Evolutionary conservation across 257 asterid species (phyloP), one percentile per base, ranked within the genome.

Genomic region (Anisodus tanguticus): DNA sequence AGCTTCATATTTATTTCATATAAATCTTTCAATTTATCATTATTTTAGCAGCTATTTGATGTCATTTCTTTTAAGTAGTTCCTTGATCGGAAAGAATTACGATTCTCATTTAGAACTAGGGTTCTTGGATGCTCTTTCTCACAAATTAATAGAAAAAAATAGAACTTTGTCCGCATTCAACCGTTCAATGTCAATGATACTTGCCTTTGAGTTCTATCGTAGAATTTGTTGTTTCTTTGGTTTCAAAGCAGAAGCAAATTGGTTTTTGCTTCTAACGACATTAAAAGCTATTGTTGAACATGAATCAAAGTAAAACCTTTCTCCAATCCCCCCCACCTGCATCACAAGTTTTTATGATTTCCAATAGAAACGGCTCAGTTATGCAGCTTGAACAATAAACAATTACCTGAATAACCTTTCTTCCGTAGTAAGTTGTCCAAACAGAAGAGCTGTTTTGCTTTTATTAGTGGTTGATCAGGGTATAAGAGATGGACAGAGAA

Each of bases 391-490:
- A 76, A 57, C 68, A 59, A 62, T 82, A n/a, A 63, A 76, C 17
- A 39, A 77, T 60, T 89, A 95, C 98, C 99, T 91, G 95, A 83
- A 84, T 82, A 43, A 64, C 93, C 97, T 89, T 90, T 93, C 94
- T 93, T 97, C 41, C 98, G 93, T 86, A 97, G 89, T 87, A 97
- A 92, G 93, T 97, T 95, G 88, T 91, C 94, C 92, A 94, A 67
- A 82, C 88, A 88, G 89, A 97, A 97, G 76, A 97, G 93, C 85
- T 93, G 98, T 85, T 97, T 97, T 85, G 97, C 99, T 90, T 86
- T 91, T 87, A 95, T 39, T 85, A 97, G 97, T 83, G 98, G 97
- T 87, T 95, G 99, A 86, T 90, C 88, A 71, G 98, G 98, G 93
- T 89, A 86, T 55, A 82, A 89, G 69, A 97, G 97, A 88, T 45